phyloP scores from a whole-genome alignment of 2,329 filamentous ascomycete species.

The Colletotrichum costaricense region DNA sequence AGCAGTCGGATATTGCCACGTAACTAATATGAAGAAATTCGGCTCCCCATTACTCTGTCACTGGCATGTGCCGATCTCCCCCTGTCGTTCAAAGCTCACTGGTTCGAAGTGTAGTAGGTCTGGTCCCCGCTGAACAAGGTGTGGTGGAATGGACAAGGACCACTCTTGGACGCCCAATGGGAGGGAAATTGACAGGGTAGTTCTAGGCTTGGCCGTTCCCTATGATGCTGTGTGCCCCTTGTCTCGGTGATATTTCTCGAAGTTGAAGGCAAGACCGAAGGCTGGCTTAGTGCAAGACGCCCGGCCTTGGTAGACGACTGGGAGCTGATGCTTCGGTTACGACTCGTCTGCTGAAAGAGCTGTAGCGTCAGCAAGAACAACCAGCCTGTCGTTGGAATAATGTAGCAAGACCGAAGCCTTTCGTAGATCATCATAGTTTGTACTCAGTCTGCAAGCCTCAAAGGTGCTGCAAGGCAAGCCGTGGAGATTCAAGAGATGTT shows the following conservation, averaged over 20 bases:
- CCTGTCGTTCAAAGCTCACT: constrained; percentile 5
- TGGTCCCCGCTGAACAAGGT: constrained; percentile 21
- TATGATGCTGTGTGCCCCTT: constrained; percentile 2
- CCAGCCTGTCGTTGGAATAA: too few species aligned
- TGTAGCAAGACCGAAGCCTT: too few species aligned
- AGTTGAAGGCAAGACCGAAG: constrained; percentile 10
- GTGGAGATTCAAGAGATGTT: too few species aligned
- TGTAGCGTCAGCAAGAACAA: background rate
- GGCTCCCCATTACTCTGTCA: constrained; percentile 12
- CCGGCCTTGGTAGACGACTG: constrained; percentile 7
- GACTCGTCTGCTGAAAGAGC: background rate
- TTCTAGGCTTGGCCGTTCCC: background rate
- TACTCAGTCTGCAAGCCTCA: too few species aligned
- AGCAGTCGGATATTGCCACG: too few species aligned
- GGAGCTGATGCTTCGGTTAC: background rate
- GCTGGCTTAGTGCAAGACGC: constrained; percentile 12
- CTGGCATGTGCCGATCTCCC: background rate
- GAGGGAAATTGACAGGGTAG: background rate
- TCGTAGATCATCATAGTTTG: too few species aligned
- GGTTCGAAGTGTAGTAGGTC: background rate
- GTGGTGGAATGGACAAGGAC: constrained; percentile 1
- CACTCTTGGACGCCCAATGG: constrained; percentile 5
- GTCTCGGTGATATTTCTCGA: constrained; percentile 21
- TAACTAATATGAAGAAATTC: too few species aligned
- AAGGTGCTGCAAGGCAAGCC: too few species aligned